Evolutionary conservation across 257 asterid genomes (phyloP).

Genomic region (Plantago ovata): DNA sequence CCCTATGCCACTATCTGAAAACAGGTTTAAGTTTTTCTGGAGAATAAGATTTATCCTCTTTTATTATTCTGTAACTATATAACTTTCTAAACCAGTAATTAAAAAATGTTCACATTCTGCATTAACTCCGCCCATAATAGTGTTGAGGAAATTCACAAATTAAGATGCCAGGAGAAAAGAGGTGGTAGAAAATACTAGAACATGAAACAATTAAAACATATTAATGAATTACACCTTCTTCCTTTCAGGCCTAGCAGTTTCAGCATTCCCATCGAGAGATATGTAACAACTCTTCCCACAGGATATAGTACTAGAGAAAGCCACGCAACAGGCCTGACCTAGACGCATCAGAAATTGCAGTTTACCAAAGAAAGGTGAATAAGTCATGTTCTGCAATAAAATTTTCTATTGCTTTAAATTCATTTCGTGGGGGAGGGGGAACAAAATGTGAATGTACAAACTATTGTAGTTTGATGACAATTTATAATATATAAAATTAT

Average conservation of each 20-base stretch:
- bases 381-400: conserved; percentile 7
- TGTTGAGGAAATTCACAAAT: too few species aligned
- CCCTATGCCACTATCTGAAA: too few species aligned
- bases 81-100: too few species aligned
- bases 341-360: conserved; percentile 37
- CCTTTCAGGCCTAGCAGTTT: conserved; percentile 93
- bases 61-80: too few species aligned
- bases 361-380: conserved; percentile 20
- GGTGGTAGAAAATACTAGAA: not conserved
- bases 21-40: too few species aligned
- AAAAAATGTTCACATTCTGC: too few species aligned
- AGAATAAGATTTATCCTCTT: too few species aligned
- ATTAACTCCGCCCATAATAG: too few species aligned
- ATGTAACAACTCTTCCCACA: conserved; percentile 94
- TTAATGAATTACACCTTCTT: conserved; percentile 54
- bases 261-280: conserved; percentile 96
- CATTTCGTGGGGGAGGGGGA: conserved; percentile 7
- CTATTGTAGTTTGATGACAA: conserved; percentile 9
- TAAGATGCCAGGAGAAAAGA: not conserved
- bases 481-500: conserved; percentile 5
- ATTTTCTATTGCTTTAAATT: not conserved
- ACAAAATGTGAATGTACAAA: not conserved
- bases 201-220: conserved; percentile 4
- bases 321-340: conserved; percentile 99
- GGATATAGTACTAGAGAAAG: conserved; percentile 90